These are phyloP conservation scores for Angomonas ambiguus DNA, from an alignment of 208 protist species.

Conservation along the genomic window DNA sequence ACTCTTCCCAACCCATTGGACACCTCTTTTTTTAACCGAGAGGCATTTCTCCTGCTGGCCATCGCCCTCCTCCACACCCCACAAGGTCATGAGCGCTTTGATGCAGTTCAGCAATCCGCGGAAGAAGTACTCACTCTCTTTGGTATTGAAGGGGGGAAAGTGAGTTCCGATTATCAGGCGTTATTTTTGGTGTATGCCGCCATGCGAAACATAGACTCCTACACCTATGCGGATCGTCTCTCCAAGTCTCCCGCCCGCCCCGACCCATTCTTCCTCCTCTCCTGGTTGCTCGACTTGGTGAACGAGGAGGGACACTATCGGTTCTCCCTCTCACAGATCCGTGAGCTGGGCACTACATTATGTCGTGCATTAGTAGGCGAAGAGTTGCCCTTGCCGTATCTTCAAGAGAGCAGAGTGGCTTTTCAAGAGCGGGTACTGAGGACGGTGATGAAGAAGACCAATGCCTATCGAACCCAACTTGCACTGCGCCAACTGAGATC, in stretches of 20 bases:
- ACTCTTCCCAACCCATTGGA: background rate
- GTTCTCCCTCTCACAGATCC: conserved; percentile 33
- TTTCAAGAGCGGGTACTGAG: conserved; percentile 19
- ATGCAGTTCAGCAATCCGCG: background rate
- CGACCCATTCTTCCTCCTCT: conserved; percentile 53
- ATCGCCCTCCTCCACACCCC: background rate
- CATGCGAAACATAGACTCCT: background rate
- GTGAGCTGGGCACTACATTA: conserved; percentile 18
- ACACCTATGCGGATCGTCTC: background rate
- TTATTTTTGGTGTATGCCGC: conserved; percentile 4
- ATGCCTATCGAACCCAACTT: background rate
- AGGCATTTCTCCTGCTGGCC: conserved; percentile 3
- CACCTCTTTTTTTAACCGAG: background rate
- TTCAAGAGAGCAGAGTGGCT: conserved; percentile 29
- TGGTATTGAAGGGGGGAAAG: background rate
- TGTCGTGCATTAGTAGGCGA: conserved; percentile 24
- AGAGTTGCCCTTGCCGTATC: conserved; percentile 13
- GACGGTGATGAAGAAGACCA: background rate
- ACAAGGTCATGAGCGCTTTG: background rate
- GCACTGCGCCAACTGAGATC: background rate
- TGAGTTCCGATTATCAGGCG: background rate
- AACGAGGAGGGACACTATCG: conserved; percentile 9
- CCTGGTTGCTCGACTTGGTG: conserved; percentile 22
- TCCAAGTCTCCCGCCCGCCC: conserved; percentile 35
- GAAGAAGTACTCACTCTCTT: background rate